phyloP scores from a whole-genome alignment of 257 asterid genomes.

The Penstemon davidsonii region DNA sequence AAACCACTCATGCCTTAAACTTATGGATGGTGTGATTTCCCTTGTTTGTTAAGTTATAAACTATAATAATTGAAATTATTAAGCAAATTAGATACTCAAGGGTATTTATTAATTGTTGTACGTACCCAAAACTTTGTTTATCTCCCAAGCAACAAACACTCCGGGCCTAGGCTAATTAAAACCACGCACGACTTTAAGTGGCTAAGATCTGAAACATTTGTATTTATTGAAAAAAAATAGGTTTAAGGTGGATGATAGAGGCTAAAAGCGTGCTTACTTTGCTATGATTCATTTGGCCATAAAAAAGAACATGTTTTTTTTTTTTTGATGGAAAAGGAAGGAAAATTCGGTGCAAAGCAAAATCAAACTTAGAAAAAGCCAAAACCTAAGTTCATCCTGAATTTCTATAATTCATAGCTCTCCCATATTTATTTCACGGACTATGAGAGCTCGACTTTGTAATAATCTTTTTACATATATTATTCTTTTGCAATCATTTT shows the following conservation, averaged over 20 bases:
- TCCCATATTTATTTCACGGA: slow-evolving; percentile 35
- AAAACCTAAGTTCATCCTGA: not conserved
- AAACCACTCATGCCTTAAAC: too few species aligned
- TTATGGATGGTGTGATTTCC: not conserved
- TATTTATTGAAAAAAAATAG: not conserved
- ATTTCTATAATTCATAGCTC: slow-evolving; percentile 10
- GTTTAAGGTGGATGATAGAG: not conserved
- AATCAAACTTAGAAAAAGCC: not conserved
- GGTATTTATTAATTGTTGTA: too few species aligned
- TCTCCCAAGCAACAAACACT: slow-evolving; percentile 18
- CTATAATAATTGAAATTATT: too few species aligned
- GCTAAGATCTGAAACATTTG: slow-evolving; percentile 13
- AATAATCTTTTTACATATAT: not conserved
- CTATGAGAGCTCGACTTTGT: slow-evolving; percentile 2
- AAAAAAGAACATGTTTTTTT: slow-evolving; percentile 30
- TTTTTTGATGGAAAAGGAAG: slow-evolving; percentile 28
- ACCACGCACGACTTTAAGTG: not conserved
- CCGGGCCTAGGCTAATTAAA: slow-evolving; percentile 11
- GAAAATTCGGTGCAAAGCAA: slow-evolving; percentile 63
- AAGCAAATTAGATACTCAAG: too few species aligned
- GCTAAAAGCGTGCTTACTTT: slow-evolving; percentile 53
- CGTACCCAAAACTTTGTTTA: slow-evolving; percentile 3
- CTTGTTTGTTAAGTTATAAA: not conserved
- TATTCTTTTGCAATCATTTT: not conserved
- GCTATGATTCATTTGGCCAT: slow-evolving; percentile 42